phyloP scores from a whole-genome alignment of 2,329 filamentous ascomycete species.

The Paecilomyces fulvus region DNA sequence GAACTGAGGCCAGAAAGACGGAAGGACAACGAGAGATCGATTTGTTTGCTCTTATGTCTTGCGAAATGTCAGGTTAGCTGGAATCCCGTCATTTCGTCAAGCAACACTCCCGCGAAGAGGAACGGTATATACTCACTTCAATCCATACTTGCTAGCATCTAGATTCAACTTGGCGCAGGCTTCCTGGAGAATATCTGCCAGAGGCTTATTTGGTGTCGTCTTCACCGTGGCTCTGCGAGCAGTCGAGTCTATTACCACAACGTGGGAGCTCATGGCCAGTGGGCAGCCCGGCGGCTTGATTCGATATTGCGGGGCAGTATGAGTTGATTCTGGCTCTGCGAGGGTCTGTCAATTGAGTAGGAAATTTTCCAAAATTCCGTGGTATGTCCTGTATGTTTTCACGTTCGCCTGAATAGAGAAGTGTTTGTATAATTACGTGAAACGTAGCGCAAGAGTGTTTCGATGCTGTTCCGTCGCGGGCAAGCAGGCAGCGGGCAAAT shows the following conservation, averaged over 20 bases:
- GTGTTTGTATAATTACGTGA: not conserved
- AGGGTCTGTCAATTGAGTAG: not conserved
- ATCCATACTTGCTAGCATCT: constrained; percentile 61
- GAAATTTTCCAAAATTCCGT: not conserved
- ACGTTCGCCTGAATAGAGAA: not conserved
- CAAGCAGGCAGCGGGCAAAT: constrained; percentile 22
- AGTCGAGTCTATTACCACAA: constrained; percentile 76
- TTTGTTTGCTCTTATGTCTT: constrained; percentile 71
- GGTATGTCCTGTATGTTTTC: not conserved
- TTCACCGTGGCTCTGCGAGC: constrained; percentile 73
- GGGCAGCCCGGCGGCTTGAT: constrained; percentile 3
- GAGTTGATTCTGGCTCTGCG: not conserved
- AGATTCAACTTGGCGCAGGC: constrained; percentile 77
- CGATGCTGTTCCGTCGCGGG: constrained; percentile 7
- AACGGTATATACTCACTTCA: constrained; percentile 57
- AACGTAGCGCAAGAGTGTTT: not conserved
- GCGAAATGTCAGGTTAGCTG: not conserved
- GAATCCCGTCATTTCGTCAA: not conserved
- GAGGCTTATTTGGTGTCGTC: constrained; percentile 68
- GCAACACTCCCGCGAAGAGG: not conserved
- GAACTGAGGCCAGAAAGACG: constrained; percentile 72
- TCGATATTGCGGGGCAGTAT: constrained; percentile 13
- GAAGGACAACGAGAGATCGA: constrained; percentile 79
- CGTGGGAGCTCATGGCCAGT: constrained; percentile 67
- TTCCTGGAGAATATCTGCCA: constrained; percentile 79